Percentiles rank a stretch among this genome's conserved stretches.
Conservation (phyloP, 2,329 filamentous ascomycete species). For the Beauveria pseudobassiana region DNA sequence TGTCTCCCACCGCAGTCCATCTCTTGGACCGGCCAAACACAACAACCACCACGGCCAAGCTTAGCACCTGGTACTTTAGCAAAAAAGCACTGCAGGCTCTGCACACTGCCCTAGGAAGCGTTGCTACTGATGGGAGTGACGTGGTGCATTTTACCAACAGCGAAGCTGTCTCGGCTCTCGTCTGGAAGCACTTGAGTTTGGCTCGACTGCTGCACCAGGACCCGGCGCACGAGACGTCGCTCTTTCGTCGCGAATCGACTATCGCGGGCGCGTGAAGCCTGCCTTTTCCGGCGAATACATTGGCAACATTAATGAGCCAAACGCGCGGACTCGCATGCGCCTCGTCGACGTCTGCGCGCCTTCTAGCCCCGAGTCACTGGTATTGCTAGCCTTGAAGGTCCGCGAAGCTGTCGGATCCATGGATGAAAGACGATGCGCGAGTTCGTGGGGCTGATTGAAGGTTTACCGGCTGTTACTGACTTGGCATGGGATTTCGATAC, state of each 20-base stretch:
- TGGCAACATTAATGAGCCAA: not conserved
- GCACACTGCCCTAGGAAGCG: not conserved
- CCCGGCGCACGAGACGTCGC: not conserved
- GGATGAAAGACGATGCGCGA: not conserved
- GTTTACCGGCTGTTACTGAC: not conserved
- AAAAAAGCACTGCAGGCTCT: not conserved
- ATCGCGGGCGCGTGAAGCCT: not conserved
- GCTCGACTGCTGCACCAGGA: not conserved
- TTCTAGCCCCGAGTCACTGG: not conserved
- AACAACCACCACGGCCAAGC: not conserved
- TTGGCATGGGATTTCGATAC: not conserved
- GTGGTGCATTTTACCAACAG: not conserved
- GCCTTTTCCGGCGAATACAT: not conserved
- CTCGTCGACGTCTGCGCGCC: not conserved
- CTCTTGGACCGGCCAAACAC: not conserved
- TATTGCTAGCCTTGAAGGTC: not conserved
- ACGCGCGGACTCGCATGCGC: not conserved
- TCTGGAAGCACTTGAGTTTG: constrained; percentile 4
- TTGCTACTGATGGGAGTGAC: not conserved
- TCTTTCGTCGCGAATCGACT: not conserved
- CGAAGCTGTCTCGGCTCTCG: not conserved
- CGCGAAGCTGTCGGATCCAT: not conserved
- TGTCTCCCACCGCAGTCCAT: not conserved
- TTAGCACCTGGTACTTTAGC: not conserved
- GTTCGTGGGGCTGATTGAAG: not conserved